Evolutionary conservation across 768 basidiomycete genomes (phyloP).

Genomic region (Pholiota molesta): DNA sequence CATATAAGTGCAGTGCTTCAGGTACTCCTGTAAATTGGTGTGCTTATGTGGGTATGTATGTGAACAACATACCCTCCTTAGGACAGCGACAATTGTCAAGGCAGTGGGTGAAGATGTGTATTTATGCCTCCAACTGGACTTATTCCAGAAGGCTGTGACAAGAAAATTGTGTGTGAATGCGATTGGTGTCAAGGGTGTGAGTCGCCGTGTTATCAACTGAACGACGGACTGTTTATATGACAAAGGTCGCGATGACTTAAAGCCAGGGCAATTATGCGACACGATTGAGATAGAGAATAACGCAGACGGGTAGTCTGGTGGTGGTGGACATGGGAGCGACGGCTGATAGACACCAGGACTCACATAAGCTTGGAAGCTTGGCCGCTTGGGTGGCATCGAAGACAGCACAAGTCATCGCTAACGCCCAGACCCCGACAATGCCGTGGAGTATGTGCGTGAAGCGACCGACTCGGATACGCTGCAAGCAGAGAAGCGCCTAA

Average conservation of each 20-base stretch:
- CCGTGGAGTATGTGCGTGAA: not conserved
- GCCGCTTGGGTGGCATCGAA: not conserved
- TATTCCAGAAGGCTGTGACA: not conserved
- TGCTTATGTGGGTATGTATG: not conserved
- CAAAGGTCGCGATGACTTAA: not conserved
- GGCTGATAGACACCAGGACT: not conserved
- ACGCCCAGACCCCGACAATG: not conserved
- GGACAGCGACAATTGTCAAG: not conserved
- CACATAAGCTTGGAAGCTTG: not conserved
- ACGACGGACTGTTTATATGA: not conserved
- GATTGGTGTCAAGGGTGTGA: slow-evolving; percentile 12
- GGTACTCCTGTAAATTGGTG: not conserved
- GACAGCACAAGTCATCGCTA: not conserved
- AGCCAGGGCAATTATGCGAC: not conserved
- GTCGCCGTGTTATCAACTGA: not conserved
- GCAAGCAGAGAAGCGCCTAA: not conserved
- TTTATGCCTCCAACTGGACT: not conserved
- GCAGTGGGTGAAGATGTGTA: not conserved
- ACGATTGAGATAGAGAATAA: not conserved
- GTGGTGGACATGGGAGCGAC: not conserved
- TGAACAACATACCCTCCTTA: slow-evolving; percentile 1
- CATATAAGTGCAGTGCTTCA: not conserved
- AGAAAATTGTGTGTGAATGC: slow-evolving; percentile 3
- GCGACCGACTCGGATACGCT: not conserved
- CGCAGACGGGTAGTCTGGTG: not conserved